Evolutionary conservation across 371 early-diverging fungal species (phyloP).

Genomic region (Mortierella sp.): DNA sequence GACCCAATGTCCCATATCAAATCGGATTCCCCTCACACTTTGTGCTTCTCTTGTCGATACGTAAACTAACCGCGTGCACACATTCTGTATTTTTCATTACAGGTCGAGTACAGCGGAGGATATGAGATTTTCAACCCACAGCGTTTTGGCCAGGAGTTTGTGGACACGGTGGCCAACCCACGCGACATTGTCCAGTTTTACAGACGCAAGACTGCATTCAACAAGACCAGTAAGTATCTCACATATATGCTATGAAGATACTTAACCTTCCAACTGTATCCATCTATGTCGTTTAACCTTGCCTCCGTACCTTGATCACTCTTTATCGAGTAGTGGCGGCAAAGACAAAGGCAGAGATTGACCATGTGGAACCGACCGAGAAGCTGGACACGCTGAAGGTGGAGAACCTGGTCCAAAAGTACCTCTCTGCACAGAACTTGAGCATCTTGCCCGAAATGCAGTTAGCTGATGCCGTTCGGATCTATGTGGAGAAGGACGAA

Average conservation of each 20-base stretch:
- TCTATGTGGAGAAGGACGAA: constrained; percentile 93
- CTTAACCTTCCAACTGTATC: too few relatives aligned
- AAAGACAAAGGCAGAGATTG: constrained; percentile 25
- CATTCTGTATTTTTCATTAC: neutral
- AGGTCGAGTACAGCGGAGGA: constrained; percentile 90
- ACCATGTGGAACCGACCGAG: constrained; percentile 51
- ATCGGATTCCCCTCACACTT: too few relatives aligned
- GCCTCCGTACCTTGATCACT: neutral
- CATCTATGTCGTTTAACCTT: neutral
- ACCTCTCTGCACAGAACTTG: constrained; percentile 75
- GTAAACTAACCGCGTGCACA: neutral
- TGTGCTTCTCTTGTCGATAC: too few relatives aligned
- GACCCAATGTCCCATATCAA: neutral
- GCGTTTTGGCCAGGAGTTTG: constrained; percentile 88
- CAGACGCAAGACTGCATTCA: constrained; percentile 54
- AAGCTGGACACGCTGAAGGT: constrained; percentile 77
- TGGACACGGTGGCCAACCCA: constrained; percentile 94
- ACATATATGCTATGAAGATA: too few relatives aligned
- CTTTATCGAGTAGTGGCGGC: neutral
- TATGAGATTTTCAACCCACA: constrained; percentile 88
- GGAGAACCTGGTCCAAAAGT: constrained; percentile 83
- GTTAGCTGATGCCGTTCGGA: constrained; percentile 82
- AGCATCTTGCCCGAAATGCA: constrained; percentile 84
- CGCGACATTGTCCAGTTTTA: constrained; percentile 91
- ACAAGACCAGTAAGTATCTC: constrained; percentile 17